These are phyloP conservation scores for Suillus bovinus DNA, from an alignment of 768 basidiomycete species.

Conservation along the genomic window DNA sequence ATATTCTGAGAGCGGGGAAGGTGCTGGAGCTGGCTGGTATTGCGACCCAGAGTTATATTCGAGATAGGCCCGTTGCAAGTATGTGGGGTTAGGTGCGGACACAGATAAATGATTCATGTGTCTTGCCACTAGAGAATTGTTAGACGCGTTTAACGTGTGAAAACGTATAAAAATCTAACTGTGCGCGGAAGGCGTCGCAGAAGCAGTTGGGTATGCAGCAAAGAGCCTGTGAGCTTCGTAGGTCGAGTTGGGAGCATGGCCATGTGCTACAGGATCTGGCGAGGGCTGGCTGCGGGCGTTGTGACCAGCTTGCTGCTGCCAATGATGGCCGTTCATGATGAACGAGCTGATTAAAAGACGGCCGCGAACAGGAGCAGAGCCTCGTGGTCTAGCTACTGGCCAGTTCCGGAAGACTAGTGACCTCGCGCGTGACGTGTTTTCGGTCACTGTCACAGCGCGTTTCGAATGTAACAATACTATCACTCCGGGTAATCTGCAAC, in stretches of 20 bases:
- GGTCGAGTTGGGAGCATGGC: conserved; percentile 46
- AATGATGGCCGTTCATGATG: conserved; percentile 27
- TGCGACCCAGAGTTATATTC: conserved; percentile 27
- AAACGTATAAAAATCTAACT: conserved; percentile 41
- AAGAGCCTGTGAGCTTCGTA: conserved; percentile 70
- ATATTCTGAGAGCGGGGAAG: conserved; percentile 69
- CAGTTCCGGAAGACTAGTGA: conserved; percentile 3
- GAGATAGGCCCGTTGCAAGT: conserved; percentile 59
- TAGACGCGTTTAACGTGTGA: conserved; percentile 2
- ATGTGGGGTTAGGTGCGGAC: conserved; percentile 60
- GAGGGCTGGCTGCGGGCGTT: conserved; percentile 15
- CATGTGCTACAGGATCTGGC: conserved; percentile 13
- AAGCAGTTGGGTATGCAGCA: conserved; percentile 70
- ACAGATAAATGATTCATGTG: conserved; percentile 64
- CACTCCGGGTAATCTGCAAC: no score
- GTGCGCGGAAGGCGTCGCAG: conserved; percentile 75
- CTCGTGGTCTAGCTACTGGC: not conserved
- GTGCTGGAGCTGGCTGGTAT: conserved; percentile 35
- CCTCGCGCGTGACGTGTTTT: conserved; percentile 6
- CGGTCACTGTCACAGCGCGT: conserved; percentile 6
- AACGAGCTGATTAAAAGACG: conserved; percentile 10
- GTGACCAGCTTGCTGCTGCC: conserved; percentile 24
- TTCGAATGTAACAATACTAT: no score
- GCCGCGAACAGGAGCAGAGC: conserved; percentile 7
- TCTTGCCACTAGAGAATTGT: conserved; percentile 52